Conservation (phyloP, 2,329 filamentous ascomycete species). For the Ciborinia camelliae region DNA sequence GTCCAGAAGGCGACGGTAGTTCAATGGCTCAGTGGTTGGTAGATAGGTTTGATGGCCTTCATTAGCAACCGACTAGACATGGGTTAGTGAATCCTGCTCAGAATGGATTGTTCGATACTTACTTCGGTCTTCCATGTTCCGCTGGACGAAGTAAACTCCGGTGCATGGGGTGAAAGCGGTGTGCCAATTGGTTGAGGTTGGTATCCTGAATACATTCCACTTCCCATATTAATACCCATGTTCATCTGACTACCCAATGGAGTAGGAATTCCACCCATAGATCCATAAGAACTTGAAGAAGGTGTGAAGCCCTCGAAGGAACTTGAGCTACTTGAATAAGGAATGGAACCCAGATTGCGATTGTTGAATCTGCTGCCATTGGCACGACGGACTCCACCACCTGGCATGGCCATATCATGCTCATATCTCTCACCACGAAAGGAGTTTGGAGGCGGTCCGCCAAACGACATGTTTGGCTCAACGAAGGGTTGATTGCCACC, state of each 20-base stretch:
- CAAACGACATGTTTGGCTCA: constrained; percentile 32
- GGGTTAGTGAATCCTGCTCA: constrained; percentile 29
- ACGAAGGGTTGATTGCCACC: constrained; percentile 36
- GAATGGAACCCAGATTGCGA: constrained; percentile 27
- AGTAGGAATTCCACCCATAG: constrained; percentile 29
- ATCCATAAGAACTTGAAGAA: constrained; percentile 32
- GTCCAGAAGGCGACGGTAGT: constrained; percentile 92
- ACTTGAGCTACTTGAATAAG: constrained; percentile 38
- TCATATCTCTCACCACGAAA: constrained; percentile 37
- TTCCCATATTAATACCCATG: constrained; percentile 25
- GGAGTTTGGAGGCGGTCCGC: constrained; percentile 28
- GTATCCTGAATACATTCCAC: constrained; percentile 40
- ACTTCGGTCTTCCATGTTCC: constrained; percentile 38
- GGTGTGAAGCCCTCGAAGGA: constrained; percentile 38
- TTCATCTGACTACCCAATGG: constrained; percentile 27
- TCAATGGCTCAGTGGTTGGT: constrained; percentile 84
- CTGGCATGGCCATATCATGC: constrained; percentile 33
- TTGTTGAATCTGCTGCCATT: constrained; percentile 34
- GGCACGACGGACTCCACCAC: constrained; percentile 30
- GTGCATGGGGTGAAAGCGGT: constrained; percentile 68
- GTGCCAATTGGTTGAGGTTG: constrained; percentile 58
- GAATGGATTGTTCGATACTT: constrained; percentile 29
- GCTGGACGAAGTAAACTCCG: constrained; percentile 63
- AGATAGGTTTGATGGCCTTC: constrained; percentile 71
- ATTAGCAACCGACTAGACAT: constrained; percentile 44